A percentile compares a stretch with the other conserved stretches of the same genome.
Conservation (phyloP, 306 rosid species). For the Vicia faba region DNA sequence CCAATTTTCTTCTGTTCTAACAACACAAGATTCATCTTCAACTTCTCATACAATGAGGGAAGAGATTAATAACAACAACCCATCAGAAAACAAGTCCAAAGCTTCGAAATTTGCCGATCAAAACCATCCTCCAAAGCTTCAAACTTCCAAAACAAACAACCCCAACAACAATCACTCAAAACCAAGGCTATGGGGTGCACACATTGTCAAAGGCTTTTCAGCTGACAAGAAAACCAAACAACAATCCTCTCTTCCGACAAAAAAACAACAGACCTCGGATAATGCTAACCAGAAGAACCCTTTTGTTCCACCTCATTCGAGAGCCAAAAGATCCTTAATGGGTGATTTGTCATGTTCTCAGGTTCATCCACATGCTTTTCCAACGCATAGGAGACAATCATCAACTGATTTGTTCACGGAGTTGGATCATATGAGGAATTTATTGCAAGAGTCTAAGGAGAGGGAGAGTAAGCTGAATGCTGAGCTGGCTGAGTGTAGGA, state of each 20-base stretch:
- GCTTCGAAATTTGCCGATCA: constrained; percentile 68
- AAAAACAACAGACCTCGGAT: constrained; percentile 56
- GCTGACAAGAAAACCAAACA: constrained; percentile 69
- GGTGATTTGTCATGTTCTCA: constrained; percentile 79
- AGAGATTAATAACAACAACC: constrained; percentile 46
- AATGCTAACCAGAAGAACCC: constrained; percentile 50
- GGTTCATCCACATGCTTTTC: constrained; percentile 67
- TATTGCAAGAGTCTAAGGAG: constrained; percentile 82
- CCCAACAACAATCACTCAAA: constrained; percentile 50
- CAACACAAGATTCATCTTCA: not conserved
- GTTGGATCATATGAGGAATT: constrained; percentile 80
- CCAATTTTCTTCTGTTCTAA: not conserved
- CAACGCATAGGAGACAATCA: constrained; percentile 82
- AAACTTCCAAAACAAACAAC: constrained; percentile 45
- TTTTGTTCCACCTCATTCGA: constrained; percentile 56
- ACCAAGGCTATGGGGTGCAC: constrained; percentile 87
- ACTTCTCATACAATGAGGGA: constrained; percentile 63
- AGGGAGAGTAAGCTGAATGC: constrained; percentile 80
- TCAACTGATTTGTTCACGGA: constrained; percentile 87
- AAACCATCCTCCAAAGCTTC: constrained; percentile 73
- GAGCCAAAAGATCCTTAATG: constrained; percentile 80
- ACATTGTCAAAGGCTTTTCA: constrained; percentile 83
- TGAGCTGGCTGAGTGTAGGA: constrained; percentile 63
- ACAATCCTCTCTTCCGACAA: constrained; percentile 41
- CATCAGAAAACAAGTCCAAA: constrained; percentile 64